Conservation (phyloP, 306 rosid species). For the Herpetospermum pedunculosum region DNA sequence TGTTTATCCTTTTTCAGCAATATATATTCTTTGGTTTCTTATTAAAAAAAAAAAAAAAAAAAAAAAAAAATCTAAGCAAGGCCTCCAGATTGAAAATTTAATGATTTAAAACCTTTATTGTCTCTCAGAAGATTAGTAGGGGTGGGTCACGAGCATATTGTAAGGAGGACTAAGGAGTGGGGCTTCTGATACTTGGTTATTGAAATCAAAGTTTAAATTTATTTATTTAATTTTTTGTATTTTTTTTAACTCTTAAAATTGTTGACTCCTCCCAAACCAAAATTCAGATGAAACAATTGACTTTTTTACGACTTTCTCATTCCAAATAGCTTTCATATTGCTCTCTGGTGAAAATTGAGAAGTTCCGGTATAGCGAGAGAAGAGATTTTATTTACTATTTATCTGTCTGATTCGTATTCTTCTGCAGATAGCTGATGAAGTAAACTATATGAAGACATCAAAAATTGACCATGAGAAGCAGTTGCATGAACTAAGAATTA, state of each 20-base stretch:
- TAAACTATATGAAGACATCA: conserved; percentile 48
- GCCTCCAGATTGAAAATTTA: too few species aligned
- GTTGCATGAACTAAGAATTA: conserved; percentile 56
- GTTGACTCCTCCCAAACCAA: background rate
- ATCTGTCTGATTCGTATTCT: conserved; percentile 5
- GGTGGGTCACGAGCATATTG: background rate
- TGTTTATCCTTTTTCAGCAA: too few species aligned
- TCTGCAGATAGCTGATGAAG: conserved; percentile 78
- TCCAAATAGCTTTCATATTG: background rate
- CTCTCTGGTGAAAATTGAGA: background rate
- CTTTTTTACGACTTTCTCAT: background rate
- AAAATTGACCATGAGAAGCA: conserved; percentile 62
- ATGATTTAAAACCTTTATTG: too few species aligned
- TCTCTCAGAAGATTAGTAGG: background rate
- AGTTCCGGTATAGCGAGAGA: background rate
- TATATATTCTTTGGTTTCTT: too few species aligned
- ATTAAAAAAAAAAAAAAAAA: too few species aligned
- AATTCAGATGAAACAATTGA: background rate
- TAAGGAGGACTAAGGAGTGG: too few species aligned
- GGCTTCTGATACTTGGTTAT: background rate
- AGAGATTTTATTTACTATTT: conserved; percentile 9
- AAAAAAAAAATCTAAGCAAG: too few species aligned
- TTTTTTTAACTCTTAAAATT: background rate
- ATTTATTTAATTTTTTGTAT: background rate
- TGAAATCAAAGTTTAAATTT: background rate